phyloP scores from a whole-genome alignment of 2,329 filamentous ascomycete species.

The Blastomyces silverae region DNA sequence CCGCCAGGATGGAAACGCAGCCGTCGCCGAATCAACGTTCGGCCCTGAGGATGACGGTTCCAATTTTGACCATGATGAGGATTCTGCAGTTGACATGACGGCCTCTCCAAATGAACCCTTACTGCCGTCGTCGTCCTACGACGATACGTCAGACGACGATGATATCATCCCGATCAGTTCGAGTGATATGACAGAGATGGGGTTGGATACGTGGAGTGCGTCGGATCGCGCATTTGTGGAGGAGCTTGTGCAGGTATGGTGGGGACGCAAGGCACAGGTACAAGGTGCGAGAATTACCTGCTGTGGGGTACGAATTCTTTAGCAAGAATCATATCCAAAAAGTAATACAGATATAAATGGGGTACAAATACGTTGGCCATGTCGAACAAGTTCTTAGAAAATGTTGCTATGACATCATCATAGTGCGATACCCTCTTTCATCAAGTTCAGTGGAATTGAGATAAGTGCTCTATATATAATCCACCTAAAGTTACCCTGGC shows the following conservation, averaged over 20 bases:
- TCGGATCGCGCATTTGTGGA: slow-evolving; percentile 43
- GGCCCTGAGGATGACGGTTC: neutral
- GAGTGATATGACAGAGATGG: slow-evolving; percentile 45
- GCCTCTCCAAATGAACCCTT: slow-evolving; percentile 9
- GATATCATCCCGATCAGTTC: slow-evolving; percentile 35
- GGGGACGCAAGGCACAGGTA: slow-evolving; percentile 40
- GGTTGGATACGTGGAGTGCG: slow-evolving; percentile 45
- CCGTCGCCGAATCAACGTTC: slow-evolving; percentile 21
- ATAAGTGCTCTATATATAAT: no score
- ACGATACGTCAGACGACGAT: slow-evolving; percentile 16
- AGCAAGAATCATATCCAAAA: slow-evolving; percentile 12
- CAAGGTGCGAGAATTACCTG: slow-evolving; percentile 42
- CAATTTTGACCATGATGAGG: neutral
- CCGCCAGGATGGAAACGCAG: slow-evolving; percentile 30
- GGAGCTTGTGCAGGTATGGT: slow-evolving; percentile 43
- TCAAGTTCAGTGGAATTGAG: neutral
- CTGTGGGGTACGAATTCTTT: slow-evolving; percentile 44
- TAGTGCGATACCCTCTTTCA: neutral
- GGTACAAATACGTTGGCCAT: neutral
- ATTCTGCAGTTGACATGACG: neutral
- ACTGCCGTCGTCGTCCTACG: neutral
- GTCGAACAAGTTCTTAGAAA: neutral
- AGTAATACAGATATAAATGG: slow-evolving; percentile 11
- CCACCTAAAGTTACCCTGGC: no score
- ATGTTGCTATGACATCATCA: neutral